Percentiles rank a stretch among this genome's conserved stretches.
Evolutionary conservation across 306 rosid genomes (phyloP).

Genomic region (Glycine tomentella): DNA sequence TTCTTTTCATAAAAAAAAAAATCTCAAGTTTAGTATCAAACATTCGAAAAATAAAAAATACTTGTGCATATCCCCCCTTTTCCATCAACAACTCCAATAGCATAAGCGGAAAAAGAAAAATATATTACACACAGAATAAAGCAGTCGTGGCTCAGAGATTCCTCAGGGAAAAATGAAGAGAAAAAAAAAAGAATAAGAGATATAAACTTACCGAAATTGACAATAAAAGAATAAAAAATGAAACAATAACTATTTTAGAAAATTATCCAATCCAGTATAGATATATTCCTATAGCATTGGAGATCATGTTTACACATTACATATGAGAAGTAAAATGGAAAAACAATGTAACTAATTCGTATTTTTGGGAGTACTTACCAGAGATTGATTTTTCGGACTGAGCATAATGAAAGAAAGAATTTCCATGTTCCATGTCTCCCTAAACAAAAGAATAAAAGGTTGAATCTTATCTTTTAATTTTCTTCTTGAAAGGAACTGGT

Average conservation of each 20-base stretch:
- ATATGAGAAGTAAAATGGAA: neutral
- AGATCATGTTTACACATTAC: neutral
- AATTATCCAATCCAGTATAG: neutral
- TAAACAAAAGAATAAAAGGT: neutral
- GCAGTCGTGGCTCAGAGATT: neutral
- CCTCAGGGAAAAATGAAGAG: neutral
- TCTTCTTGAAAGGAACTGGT: constrained; percentile 1
- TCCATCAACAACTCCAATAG: too few species aligned
- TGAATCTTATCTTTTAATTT: neutral
- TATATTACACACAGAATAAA: neutral
- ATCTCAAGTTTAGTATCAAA: too few species aligned
- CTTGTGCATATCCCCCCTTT: too few species aligned
- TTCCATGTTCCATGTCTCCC: constrained; percentile 42
- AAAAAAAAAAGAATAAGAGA: neutral
- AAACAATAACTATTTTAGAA: neutral
- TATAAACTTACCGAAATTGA: neutral
- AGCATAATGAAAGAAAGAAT: constrained; percentile 26
- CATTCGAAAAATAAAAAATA: too few species aligned
- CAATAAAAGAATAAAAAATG: neutral
- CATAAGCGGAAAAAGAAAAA: neutral
- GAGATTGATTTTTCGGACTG: constrained; percentile 43
- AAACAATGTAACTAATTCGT: neutral
- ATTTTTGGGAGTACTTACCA: constrained; percentile 29
- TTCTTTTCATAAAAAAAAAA: too few species aligned
- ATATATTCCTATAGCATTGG: neutral